A percentile compares a stretch with the other conserved stretches of the same genome.
Conservation (phyloP, 139 green algal species). For the Asterochloris erici region DNA sequence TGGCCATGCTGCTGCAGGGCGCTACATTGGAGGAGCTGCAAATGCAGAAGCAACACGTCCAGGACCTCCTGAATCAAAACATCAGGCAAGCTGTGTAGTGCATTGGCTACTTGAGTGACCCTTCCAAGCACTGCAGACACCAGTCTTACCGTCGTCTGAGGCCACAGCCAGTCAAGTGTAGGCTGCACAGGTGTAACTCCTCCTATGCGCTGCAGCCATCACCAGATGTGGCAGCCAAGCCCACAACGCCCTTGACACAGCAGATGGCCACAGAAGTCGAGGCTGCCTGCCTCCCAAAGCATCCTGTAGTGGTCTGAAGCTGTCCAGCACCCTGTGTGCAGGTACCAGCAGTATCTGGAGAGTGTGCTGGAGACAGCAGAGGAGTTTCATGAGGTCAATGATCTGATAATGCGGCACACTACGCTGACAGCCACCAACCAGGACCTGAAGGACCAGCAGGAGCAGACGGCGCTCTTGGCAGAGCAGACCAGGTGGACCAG, state of each 20-base stretch:
- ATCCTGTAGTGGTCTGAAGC: not conserved
- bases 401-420: conserved; percentile 77
- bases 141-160: no score
- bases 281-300: no score
- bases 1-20: conserved; percentile 18
- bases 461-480: conserved; percentile 35
- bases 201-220: no score
- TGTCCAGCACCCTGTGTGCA: conserved; percentile 17
- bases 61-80: conserved; percentile 66
- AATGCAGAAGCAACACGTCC: conserved; percentile 59
- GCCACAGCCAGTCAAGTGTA: no score
- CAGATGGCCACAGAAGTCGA: not conserved
- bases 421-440: conserved; percentile 82
- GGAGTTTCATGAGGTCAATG: conserved; percentile 83
- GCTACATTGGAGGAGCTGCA: conserved; percentile 65
- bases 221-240: no score
- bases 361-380: conserved; percentile 77
- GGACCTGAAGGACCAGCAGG: conserved; percentile 69
- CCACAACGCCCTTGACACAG: not conserved
- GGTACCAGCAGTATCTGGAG: conserved; percentile 86
- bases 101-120: not conserved
- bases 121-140: no score
- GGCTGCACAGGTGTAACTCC: no score
- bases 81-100: conserved; percentile 42
- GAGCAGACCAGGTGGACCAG: conserved; percentile 33